These are phyloP conservation scores for Cornus suecica DNA, from an alignment of 148 eudicot species.

Conservation along the genomic window DNA sequence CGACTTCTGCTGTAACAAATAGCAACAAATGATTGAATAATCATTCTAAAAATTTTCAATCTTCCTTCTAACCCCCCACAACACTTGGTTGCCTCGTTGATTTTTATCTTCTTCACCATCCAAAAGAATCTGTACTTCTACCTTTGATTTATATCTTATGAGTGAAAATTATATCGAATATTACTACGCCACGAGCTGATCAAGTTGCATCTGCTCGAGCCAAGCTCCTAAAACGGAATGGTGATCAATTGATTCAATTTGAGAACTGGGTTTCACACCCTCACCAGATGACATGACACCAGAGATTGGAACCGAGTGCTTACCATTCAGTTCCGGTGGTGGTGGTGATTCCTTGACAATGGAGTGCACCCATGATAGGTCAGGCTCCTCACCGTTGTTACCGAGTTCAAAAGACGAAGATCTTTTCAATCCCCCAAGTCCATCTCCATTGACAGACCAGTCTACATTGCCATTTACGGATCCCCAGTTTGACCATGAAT, in stretches of 20 bases:
- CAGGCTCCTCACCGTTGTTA: conserved; percentile 57
- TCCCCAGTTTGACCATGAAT: conserved; percentile 56
- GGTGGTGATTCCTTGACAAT: conserved; percentile 74
- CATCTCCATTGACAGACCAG: conserved; percentile 47
- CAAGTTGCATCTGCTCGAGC: conserved; percentile 83
- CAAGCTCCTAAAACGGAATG: conserved; percentile 62
- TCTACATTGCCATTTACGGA: conserved; percentile 45
- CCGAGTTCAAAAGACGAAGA: conserved; percentile 50
- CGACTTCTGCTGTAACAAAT: conserved; percentile 8
- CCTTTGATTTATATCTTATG: conserved; percentile 14
- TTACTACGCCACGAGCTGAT: conserved; percentile 53
- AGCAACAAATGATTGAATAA: conserved; percentile 20
- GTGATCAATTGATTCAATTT: conserved; percentile 39
- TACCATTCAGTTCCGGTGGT: conserved; percentile 49
- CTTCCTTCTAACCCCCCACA: not conserved
- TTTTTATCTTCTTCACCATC: conserved; percentile 7
- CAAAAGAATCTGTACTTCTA: conserved; percentile 33
- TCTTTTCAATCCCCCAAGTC: conserved; percentile 25
- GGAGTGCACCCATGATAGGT: conserved; percentile 74
- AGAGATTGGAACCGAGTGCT: conserved; percentile 27
- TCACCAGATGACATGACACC: conserved; percentile 39
- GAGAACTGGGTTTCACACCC: conserved; percentile 26
- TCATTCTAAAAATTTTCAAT: not conserved
- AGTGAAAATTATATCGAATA: conserved; percentile 12
- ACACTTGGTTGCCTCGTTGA: not conserved